Base-by-base conservation (phyloP, 1,284 basidiomycete species). In the Ganoderma leucocontextum region DNA sequence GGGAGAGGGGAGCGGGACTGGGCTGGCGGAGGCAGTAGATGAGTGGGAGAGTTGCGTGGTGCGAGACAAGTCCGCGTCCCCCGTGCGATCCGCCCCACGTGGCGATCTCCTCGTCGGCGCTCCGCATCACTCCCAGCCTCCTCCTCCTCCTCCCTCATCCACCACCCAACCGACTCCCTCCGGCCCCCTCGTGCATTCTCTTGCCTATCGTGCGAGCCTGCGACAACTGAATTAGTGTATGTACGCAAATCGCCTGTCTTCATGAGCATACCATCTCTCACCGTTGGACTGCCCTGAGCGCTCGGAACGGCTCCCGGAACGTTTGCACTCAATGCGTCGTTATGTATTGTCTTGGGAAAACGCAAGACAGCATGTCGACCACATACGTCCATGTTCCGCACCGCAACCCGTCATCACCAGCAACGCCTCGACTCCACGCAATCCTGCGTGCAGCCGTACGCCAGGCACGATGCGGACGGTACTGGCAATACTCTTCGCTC, bases 21-120 rank as follows among this genome's bases (percentile, higher is more conserved):
- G 38, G 62, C 55, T 60, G 47, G 41, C 60, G 64, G 57, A 55
- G 70, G 49, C 59, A 60, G 63, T 47, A 10, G 38, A 8, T 33
- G 49, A 25, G 33, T 19, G 52, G 25, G 62, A 63, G 49, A 55
- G 41, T 13, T 29, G 29, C 29, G 29, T n/a, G n/a, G n/a, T n/a
- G n/a, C n/a, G n/a, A n/a, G n/a, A n/a, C n/a, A n/a, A n/a, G n/a
- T 29, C 29, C 29, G 29, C 29, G 67, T 64, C 64, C 69, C 66
- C 67, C 65, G 66, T 69, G 68, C 72, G 72, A 73, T 73, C 72
- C 72, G 72, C 35, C 64, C 66, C 72, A 73, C 72, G 72, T 73
- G 72, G 69, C 67, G 22, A 1, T 36, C 38, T 22, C 22, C n/a
- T 22, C 52, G 17, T 65, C 58, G 64, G 67, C 69, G 69, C 69